These are phyloP conservation scores for Udeniomyces megalosporus DNA, from an alignment of 768 basidiomycete species.

Conservation along the genomic window DNA sequence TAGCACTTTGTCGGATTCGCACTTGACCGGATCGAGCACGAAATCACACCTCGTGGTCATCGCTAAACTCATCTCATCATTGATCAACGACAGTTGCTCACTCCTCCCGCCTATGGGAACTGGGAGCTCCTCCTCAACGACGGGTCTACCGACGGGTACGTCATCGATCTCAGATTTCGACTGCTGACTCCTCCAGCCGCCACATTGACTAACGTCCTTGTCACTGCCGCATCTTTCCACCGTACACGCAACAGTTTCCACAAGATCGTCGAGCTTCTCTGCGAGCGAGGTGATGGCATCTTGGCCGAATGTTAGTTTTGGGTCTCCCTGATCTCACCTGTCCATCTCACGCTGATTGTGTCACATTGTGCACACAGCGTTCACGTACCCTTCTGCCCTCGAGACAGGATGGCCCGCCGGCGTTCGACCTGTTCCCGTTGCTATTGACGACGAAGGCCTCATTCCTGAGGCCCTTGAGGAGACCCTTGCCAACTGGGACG, in stretches of 20 bases:
- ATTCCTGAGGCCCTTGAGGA: constrained; percentile 38
- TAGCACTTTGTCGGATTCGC: too few species aligned
- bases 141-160: constrained; percentile 13
- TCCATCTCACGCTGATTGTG: too few species aligned
- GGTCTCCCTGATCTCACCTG: too few species aligned
- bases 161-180: too few species aligned
- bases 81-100: neutral
- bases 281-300: constrained; percentile 15
- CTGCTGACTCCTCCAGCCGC: too few species aligned
- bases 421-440: constrained; percentile 13
- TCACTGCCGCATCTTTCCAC: too few species aligned
- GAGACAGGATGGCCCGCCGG: constrained; percentile 16
- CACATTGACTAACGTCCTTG: too few species aligned
- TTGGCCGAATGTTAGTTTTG: constrained; percentile 10
- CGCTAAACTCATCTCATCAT: too few species aligned
- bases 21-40: too few species aligned
- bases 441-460: constrained; percentile 15
- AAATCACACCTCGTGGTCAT: too few species aligned
- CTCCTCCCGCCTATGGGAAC: constrained; percentile 12
- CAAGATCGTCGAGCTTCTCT: constrained; percentile 16
- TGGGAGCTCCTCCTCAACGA: constrained; percentile 16
- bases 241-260: neutral
- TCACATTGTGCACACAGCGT: too few species aligned
- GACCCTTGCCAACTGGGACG: constrained; percentile 35
- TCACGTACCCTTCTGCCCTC: constrained; percentile 16